Conservation (phyloP, 768 basidiomycete genomes). For the Saitozyma sp. region DNA sequence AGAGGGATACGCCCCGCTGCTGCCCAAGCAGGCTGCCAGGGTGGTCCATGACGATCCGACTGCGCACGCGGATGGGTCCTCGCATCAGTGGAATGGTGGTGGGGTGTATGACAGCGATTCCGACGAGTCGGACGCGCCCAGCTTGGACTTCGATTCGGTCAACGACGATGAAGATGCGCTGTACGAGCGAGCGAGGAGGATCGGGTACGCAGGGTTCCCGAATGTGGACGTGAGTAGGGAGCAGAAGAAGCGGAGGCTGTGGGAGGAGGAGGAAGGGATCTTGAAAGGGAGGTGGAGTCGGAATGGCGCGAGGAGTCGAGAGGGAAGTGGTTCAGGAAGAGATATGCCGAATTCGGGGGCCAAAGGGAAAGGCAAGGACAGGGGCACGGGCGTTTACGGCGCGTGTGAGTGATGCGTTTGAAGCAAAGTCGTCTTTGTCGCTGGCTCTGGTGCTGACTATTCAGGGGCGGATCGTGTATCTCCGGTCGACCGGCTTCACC, state of each 20-base stretch:
- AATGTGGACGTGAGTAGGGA: slow-evolving; percentile 84
- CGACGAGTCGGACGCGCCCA: slow-evolving; percentile 44
- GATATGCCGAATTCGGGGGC: slow-evolving; percentile 53
- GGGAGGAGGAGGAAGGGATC: slow-evolving; percentile 84
- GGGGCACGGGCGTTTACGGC: slow-evolving; percentile 38
- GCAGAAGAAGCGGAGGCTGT: slow-evolving; percentile 63
- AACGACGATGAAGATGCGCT: slow-evolving; percentile 65
- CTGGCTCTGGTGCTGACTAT: slow-evolving; percentile 9
- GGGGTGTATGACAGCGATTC: slow-evolving; percentile 45
- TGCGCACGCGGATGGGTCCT: slow-evolving; percentile 7
- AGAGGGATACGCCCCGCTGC: slow-evolving; percentile 73
- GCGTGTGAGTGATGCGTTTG: slow-evolving; percentile 35
- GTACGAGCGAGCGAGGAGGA: slow-evolving; percentile 71
- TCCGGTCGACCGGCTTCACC: slow-evolving; percentile 4
- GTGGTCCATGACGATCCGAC: slow-evolving; percentile 60
- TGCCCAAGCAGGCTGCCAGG: slow-evolving; percentile 64
- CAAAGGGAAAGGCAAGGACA: slow-evolving; percentile 23
- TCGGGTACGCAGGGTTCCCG: slow-evolving; percentile 88
- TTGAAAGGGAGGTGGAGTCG: slow-evolving; percentile 65
- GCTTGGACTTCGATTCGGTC: slow-evolving; percentile 67
- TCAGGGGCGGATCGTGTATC: slow-evolving; percentile 43
- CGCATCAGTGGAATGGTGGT: slow-evolving; percentile 7
- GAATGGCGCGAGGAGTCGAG: slow-evolving; percentile 46
- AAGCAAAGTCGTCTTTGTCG: too few species aligned
- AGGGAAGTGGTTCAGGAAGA: slow-evolving; percentile 44